Evolutionary conservation across 352 stramenopile species (phyloP).

Genomic region (Pythium guiyangense): DNA sequence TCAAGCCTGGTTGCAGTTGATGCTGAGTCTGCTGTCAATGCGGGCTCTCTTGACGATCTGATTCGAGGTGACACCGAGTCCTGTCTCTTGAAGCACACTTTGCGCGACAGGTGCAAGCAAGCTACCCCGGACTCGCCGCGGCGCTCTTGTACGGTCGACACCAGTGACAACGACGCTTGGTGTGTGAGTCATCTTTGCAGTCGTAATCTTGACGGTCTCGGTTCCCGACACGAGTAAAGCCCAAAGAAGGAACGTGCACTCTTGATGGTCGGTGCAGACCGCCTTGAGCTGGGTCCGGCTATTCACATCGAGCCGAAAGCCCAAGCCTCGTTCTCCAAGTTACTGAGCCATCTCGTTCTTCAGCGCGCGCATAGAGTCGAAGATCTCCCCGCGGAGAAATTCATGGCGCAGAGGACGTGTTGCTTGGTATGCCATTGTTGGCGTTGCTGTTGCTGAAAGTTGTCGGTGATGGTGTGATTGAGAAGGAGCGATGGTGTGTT

Average conservation of each 20-base stretch:
- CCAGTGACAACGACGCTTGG: background rate
- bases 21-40: background rate
- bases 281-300: background rate
- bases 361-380: background rate
- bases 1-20: background rate
- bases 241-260: background rate
- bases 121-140: too few relatives aligned
- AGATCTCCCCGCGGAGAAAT: background rate
- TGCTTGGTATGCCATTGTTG: too few relatives aligned
- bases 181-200: background rate
- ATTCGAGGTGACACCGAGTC: background rate
- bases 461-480: too few relatives aligned
- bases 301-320: background rate
- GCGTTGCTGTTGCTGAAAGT: too few relatives aligned
- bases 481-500: too few relatives aligned
- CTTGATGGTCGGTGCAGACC: background rate
- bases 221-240: background rate
- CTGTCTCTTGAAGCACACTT: background rate
- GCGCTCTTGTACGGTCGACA: background rate
- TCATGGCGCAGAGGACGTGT: background rate
- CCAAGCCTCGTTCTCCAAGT: background rate
- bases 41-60: background rate
- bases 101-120: background rate
- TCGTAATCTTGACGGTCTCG: background rate
- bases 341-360: background rate